phyloP scores from a whole-genome alignment of 345 rosid species.

The Camelina laxa region DNA sequence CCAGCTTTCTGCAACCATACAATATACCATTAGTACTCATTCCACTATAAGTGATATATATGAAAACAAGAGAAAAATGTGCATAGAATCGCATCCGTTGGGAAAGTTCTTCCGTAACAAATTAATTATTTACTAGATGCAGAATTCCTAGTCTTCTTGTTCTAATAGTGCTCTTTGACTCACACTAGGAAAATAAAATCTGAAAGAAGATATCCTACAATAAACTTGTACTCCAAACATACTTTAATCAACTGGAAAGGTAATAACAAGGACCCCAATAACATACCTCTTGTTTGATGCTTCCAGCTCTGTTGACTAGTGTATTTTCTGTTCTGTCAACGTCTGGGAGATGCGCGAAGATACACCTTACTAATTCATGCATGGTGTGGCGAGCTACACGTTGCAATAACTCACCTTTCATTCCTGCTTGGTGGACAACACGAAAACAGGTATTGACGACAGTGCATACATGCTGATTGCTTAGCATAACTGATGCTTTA shows the following conservation, averaged over 20 bases:
- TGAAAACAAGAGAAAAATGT: slow-evolving; percentile 14
- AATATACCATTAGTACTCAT: slow-evolving; percentile 23
- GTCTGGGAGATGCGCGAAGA: slow-evolving; percentile 86
- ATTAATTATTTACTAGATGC: slow-evolving; percentile 11
- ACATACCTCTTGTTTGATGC: slow-evolving; percentile 68
- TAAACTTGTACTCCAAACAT: slow-evolving; percentile 9
- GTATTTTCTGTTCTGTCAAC: slow-evolving; percentile 76
- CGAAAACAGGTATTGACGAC: slow-evolving; percentile 97
- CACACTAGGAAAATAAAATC: background rate
- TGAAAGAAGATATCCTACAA: slow-evolving; percentile 9
- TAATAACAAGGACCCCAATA: slow-evolving; percentile 30
- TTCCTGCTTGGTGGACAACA: slow-evolving; percentile 94
- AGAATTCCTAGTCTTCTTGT: background rate
- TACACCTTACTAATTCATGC: slow-evolving; percentile 91
- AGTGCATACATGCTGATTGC: slow-evolving; percentile 97
- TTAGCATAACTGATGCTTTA: slow-evolving; percentile 87
- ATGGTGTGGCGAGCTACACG: slow-evolving; percentile 92
- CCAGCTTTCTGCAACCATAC: slow-evolving; percentile 64
- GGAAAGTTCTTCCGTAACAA: slow-evolving; percentile 9
- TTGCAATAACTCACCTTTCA: slow-evolving; percentile 80
- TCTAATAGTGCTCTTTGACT: slow-evolving; percentile 8
- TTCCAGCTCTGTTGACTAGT: slow-evolving; percentile 71
- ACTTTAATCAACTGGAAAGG: slow-evolving; percentile 23
- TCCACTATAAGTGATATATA: slow-evolving; percentile 17
- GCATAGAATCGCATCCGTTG: slow-evolving; percentile 2